Base-by-base conservation (phyloP, 805 yeast species). In the Alloascoidea africana region DNA sequence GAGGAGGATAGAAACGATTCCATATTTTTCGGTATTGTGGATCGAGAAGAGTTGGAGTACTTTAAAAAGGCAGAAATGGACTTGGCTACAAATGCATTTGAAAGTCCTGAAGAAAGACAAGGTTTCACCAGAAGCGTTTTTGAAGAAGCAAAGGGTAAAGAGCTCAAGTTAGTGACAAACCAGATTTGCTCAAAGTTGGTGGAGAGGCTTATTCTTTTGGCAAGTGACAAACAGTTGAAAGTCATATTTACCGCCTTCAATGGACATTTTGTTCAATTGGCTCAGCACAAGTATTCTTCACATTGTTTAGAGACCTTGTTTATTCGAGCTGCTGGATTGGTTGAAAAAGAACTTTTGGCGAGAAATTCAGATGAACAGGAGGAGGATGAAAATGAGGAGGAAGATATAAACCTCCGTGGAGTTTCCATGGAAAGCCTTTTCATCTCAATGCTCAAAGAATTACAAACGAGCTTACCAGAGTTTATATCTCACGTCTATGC, bases 51-150 rank as follows among this genome's bases (percentile, higher is more conserved):
- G 55, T 59, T 84, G 33, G 96, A 86, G 44, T 89, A 91, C 56
- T 91, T 89, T 65, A 85, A 84, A 50, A 85, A 79, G 49, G 94
- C 96, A 0, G 97, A 89, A 56, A 71, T 86, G 3, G 81, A 91
- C 0, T 62, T 89, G 33, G 77, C 86, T 35, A 68, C 85, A 32
- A 75, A 86, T 56, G 79, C 91, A 0, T 84, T 89, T 51, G 82
- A 71, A 14, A 59, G 65, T 14, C 65, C 70, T 3, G 94, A 83
- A 39, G 96, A 87, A 44, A 70, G 76, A 46, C 56, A 54, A 4
- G 77, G 79, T 1, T 86, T 89, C 50, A 75, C 84, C 18, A 56
- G 68, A 2, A 77, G 91, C 47, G 82, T 89, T 1, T 66, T 87
- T 46, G 89, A 79, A 45, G 98, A 91, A 60, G 70, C 86, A 16